These are phyloP conservation scores for Penicillium paxilli DNA, from an alignment of 495 filamentous ascomycete species.

Conservation along the genomic window DNA sequence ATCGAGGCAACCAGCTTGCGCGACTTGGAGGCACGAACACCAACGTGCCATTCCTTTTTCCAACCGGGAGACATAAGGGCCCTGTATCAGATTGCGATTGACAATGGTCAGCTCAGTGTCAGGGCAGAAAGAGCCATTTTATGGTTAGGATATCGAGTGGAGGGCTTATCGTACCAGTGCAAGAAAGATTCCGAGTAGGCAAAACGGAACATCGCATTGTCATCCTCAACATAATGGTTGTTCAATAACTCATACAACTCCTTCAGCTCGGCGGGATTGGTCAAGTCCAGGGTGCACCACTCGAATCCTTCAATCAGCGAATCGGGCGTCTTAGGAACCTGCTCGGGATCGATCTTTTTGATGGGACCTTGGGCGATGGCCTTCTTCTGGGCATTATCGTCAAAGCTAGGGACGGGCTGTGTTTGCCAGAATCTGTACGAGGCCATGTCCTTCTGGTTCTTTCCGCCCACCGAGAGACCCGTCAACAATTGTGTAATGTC, in stretches of 20 bases:
- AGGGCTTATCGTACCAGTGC: constrained; percentile 63
- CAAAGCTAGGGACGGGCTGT: constrained; percentile 88
- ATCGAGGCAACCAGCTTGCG: constrained; percentile 91
- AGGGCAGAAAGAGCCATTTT: no score
- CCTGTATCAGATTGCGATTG: constrained; percentile 51
- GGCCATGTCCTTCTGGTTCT: constrained; percentile 94
- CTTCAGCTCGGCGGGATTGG: constrained; percentile 72
- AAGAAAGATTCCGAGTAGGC: constrained; percentile 88
- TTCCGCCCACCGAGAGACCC: constrained; percentile 69
- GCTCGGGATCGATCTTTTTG: constrained; percentile 69
- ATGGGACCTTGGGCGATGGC: constrained; percentile 59
- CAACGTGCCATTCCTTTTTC: constrained; percentile 93
- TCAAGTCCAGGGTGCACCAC: constrained; percentile 90
- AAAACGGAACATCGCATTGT: constrained; percentile 95
- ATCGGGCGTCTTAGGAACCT: constrained; percentile 68
- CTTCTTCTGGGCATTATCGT: constrained; percentile 42
- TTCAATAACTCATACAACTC: constrained; percentile 88
- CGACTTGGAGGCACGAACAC: constrained; percentile 76
- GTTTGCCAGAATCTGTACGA: constrained; percentile 98
- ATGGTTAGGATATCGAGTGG: neutral
- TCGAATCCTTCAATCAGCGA: constrained; percentile 76
- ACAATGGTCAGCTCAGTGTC: constrained; percentile 1
- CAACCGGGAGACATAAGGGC: constrained; percentile 94
- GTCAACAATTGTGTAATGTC: constrained; percentile 79
- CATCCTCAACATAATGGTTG: constrained; percentile 95